Percentiles rank a stretch among this genome's conserved stretches.
These are phyloP conservation scores for Eucalyptus curtisii DNA, from an alignment of 345 rosid species.

Conservation along the genomic window DNA sequence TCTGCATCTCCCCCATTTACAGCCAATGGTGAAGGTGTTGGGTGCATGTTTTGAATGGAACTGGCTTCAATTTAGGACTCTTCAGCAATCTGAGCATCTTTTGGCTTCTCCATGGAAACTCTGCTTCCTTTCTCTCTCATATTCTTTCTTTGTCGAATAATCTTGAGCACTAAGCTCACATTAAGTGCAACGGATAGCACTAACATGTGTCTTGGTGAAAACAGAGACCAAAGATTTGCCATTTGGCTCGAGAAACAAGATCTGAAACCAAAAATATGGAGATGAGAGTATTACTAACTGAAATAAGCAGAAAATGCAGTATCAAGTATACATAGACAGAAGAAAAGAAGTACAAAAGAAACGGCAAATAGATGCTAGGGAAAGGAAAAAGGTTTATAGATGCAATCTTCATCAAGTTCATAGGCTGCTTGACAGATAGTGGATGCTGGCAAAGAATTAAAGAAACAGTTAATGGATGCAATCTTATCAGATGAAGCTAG, in stretches of 20 bases:
- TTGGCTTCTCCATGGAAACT: background rate
- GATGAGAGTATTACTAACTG: background rate
- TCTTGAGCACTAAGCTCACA: conserved; percentile 39
- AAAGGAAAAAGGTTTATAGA: background rate
- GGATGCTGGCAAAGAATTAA: background rate
- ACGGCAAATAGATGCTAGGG: background rate
- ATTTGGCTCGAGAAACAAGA: conserved; percentile 6
- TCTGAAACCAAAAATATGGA: background rate
- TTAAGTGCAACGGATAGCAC: conserved; percentile 66
- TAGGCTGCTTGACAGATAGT: background rate
- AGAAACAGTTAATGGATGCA: background rate
- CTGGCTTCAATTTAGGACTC: background rate
- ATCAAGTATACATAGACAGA: background rate
- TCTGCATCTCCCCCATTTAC: conserved; percentile 1
- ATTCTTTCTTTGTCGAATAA: conserved; percentile 3
- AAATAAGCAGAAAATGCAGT: background rate
- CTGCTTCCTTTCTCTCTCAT: background rate
- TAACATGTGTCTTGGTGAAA: conserved; percentile 47
- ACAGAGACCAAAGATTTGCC: conserved; percentile 15
- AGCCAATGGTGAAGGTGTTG: background rate
- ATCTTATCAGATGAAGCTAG: background rate
- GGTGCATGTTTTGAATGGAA: background rate
- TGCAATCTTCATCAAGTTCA: background rate
- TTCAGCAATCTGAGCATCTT: background rate
- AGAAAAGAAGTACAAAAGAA: background rate